These are phyloP conservation scores for Trichoderma afroharzianum DNA, from an alignment of 2,329 filamentous ascomycete species.

Conservation along the genomic window DNA sequence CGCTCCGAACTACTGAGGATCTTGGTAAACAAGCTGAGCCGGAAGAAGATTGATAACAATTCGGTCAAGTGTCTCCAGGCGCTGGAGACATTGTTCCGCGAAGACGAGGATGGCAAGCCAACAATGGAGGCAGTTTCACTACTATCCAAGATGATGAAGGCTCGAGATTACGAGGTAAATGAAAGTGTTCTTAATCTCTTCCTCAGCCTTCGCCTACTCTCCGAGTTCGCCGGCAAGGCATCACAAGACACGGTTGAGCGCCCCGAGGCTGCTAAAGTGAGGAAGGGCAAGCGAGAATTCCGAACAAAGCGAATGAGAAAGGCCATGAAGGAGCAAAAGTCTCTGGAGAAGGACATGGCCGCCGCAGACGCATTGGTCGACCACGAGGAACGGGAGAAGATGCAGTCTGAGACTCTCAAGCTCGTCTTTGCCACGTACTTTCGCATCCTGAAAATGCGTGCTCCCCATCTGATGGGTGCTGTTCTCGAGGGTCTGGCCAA, in stretches of 20 bases:
- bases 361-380: constrained; percentile 87
- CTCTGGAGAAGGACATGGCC: constrained; percentile 87
- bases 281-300: constrained; percentile 73
- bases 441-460: constrained; percentile 80
- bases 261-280: constrained; percentile 38
- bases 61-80: constrained; percentile 75
- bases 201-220: constrained; percentile 80
- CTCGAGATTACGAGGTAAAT: constrained; percentile 74
- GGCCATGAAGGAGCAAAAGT: constrained; percentile 76
- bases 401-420: constrained; percentile 94
- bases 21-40: constrained; percentile 77
- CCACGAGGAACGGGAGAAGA: constrained; percentile 87
- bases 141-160: constrained; percentile 93
- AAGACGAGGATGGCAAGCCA: constrained; percentile 86
- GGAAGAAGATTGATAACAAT: constrained; percentile 66
- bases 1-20: constrained; percentile 83
- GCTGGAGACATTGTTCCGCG: constrained; percentile 74
- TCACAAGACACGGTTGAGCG: constrained; percentile 72
- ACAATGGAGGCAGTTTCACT: constrained; percentile 83
- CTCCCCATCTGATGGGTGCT: constrained; percentile 87
- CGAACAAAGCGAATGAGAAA: constrained; percentile 87
- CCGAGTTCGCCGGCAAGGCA: constrained; percentile 80
- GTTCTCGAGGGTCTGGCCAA: constrained; percentile 91
- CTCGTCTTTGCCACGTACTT: constrained; percentile 95
- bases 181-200: constrained; percentile 89